These are phyloP conservation scores for Leptodermis oblonga DNA, from an alignment of 257 asterid species.

Conservation along the genomic window DNA sequence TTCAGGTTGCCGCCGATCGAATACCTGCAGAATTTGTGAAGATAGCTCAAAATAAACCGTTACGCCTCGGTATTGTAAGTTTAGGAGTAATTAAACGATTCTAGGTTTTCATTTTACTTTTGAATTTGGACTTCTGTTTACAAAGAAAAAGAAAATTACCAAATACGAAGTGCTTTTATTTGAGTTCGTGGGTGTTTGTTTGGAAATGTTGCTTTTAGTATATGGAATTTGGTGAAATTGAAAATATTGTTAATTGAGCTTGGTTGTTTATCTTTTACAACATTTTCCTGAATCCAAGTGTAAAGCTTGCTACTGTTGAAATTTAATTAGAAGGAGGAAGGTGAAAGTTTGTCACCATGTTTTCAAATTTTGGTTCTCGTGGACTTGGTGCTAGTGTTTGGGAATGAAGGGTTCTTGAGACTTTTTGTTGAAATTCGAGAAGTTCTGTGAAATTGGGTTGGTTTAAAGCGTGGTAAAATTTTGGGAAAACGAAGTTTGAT, in stretches of 20 bases:
- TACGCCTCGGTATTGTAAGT: constrained; percentile 60
- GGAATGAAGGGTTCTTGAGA: neutral
- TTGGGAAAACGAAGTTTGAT: neutral
- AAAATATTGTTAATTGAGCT: neutral
- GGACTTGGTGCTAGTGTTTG: neutral
- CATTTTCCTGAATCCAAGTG: constrained; percentile 9
- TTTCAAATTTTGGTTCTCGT: neutral
- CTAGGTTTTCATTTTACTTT: constrained; percentile 15
- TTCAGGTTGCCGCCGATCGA: constrained; percentile 59
- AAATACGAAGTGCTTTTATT: constrained; percentile 14
- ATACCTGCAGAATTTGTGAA: constrained; percentile 42
- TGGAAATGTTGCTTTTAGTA: neutral
- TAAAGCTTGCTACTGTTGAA: neutral
- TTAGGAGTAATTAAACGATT: constrained; percentile 50
- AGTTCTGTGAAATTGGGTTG: constrained; percentile 22
- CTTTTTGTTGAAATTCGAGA: constrained; percentile 12
- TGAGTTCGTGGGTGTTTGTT: constrained; percentile 2
- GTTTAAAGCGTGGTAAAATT: neutral
- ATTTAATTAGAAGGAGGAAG: neutral
- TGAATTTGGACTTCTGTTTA: constrained; percentile 8
- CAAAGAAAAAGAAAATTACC: neutral
- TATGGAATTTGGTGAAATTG: neutral
- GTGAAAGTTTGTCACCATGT: neutral
- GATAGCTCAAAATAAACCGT: constrained; percentile 44
- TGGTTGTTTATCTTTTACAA: neutral